Evolutionary conservation across 345 rosid genomes (phyloP), one percentile per base, ranked within the genome.

Genomic region (Passiflora organensis): DNA sequence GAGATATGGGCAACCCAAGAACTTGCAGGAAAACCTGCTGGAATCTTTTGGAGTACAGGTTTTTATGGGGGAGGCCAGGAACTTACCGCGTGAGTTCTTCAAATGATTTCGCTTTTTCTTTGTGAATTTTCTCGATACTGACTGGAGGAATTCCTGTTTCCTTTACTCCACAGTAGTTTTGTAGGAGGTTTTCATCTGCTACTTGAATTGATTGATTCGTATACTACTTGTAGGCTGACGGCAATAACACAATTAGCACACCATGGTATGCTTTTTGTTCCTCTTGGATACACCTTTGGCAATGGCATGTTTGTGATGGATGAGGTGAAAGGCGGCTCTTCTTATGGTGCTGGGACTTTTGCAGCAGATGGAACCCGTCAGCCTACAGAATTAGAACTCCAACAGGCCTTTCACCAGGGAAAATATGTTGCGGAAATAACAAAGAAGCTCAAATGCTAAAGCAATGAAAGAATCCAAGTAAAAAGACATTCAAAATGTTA

Each of bases 31-130:
- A 91, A 91, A 64, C 98, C 98, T 3, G 98, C 96, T 0, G 96
- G 98, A 39, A 82, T 91, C 73, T 91, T 91, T 72, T 91, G 98
- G 96, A 91, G 95, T 63, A 88, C 96, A 2, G 98, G 98, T 53
- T 91, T 88, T 64, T 88, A 78, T 45, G 96, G 96, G 17, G 98
- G 96, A 56, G 98, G 98, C 53, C 95, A 91, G 72, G 98, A 91
- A 68, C 98, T 91, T 41, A 69, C 90, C 1, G 98, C 98, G 95
- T 91, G 63, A 80, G 93, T 67, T 37, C 2, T 9, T 13, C n/a
- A n/a, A n/a, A n/a, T n/a, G n/a, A n/a, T n/a, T n/a, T n/a, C n/a
- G n/a, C n/a, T n/a, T n/a, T n/a, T n/a, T n/a, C n/a, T n/a, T n/a
- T n/a, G n/a, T n/a, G n/a, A n/a, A n/a, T n/a, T n/a, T n/a, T n/a